phyloP scores from a whole-genome alignment of 179 eudicot species.

The Spinacia oleracea region DNA sequence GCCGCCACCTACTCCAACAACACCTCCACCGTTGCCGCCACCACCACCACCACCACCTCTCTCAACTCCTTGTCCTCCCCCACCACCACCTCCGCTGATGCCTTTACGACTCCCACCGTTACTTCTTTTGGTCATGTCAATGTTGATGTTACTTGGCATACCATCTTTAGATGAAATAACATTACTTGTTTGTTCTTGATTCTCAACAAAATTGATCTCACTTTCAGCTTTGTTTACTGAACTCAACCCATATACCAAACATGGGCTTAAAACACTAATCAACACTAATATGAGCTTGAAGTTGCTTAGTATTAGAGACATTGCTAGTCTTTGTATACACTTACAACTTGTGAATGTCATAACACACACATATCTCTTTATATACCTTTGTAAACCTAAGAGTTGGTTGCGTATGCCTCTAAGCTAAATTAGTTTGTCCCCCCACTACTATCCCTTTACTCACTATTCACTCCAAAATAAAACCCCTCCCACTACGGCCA shows the following conservation, averaged over 20 bases:
- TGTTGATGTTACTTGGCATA: neutral
- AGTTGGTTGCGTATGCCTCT: constrained; percentile 4
- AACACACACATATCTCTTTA: neutral
- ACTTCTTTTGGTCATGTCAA: neutral
- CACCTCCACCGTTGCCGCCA: neutral
- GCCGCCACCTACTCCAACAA: neutral
- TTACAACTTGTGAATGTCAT: neutral
- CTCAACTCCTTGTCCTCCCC: neutral
- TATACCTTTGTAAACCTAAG: neutral
- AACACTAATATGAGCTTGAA: neutral
- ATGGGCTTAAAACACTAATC: constrained; percentile 1
- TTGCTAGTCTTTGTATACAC: neutral
- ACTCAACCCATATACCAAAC: constrained; percentile 2
- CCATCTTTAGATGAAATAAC: neutral
- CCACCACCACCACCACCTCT: constrained; percentile 2
- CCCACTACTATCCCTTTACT: neutral
- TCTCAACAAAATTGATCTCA: neutral
- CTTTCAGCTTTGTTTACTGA: neutral
- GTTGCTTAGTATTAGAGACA: neutral
- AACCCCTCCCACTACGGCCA: neutral
- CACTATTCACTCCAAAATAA: neutral
- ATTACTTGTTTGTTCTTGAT: neutral
- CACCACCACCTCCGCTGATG: neutral
- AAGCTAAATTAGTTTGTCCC: neutral
- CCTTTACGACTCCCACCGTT: neutral